A percentile compares a stretch with the other conserved stretches of the same genome.
Conservation (phyloP, 805 yeast genomes). For the Yamadazyma sp. region DNA sequence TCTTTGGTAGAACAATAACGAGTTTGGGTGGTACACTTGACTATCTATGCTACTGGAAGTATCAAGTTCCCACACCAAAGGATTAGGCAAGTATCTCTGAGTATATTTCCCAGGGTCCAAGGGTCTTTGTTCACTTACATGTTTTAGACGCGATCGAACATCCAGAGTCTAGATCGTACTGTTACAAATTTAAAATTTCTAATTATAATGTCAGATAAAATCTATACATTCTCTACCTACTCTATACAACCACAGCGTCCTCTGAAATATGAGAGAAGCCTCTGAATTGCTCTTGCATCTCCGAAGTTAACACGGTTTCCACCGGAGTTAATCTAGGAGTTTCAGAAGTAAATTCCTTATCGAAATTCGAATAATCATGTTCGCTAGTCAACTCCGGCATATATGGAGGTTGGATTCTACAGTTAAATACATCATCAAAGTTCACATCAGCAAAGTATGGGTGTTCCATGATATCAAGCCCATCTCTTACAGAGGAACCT, state of each 20-base stretch:
- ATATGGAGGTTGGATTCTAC: slow-evolving; percentile 82
- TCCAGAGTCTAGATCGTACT: no score
- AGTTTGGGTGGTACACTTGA: no score
- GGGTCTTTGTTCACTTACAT: no score
- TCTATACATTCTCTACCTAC: no score
- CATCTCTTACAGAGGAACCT: slow-evolving; percentile 87
- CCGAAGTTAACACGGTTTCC: slow-evolving; percentile 78
- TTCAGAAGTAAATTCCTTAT: slow-evolving; percentile 91
- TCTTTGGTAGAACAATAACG: no score
- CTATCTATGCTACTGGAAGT: no score
- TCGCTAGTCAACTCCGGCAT: slow-evolving; percentile 84
- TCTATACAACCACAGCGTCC: slow-evolving; percentile 34
- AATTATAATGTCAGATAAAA: no score
- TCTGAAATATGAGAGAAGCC: slow-evolving; percentile 90
- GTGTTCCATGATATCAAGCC: slow-evolving; percentile 91
- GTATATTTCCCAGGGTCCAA: no score
- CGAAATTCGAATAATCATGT: slow-evolving; percentile 90
- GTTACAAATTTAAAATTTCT: no score
- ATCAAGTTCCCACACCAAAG: no score
- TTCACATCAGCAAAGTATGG: slow-evolving; percentile 88
- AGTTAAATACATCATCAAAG: slow-evolving; percentile 78
- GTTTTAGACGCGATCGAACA: no score
- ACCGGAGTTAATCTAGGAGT: slow-evolving; percentile 95
- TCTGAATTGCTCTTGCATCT: slow-evolving; percentile 94
- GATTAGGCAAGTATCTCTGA: no score